These are phyloP conservation scores for Leccinum subtestaceum DNA, from an alignment of 768 basidiomycete genomes.

Conservation along the genomic window DNA sequence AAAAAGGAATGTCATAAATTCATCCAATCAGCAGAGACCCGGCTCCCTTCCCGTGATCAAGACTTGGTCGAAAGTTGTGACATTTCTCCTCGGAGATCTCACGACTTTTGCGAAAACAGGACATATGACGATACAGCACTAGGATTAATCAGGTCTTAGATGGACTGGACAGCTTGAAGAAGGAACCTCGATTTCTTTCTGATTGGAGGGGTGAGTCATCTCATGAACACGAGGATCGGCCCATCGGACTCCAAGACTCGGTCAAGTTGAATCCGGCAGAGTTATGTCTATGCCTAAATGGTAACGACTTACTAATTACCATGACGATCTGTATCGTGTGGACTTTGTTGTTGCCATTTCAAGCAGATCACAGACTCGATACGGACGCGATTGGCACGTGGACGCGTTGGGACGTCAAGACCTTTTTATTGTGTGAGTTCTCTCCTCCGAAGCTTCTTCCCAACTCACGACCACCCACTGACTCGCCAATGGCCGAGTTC, in stretches of 20 bases:
- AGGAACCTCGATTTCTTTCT: neutral
- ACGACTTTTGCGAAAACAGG: neutral
- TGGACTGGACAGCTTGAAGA: neutral
- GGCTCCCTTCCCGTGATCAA: neutral
- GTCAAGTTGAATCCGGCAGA: neutral
- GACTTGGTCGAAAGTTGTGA: neutral
- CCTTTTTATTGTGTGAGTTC: neutral
- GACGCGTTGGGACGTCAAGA: neutral
- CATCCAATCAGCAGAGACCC: too few relatives aligned
- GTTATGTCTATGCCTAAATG: neutral
- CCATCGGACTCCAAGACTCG: neutral
- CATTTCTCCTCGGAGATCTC: neutral
- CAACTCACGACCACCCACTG: neutral
- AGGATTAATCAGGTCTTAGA: too few relatives aligned
- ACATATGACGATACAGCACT: neutral
- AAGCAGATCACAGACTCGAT: neutral
- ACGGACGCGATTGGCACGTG: neutral
- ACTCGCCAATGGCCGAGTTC: constrained; percentile 26
- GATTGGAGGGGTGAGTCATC: neutral
- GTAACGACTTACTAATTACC: neutral
- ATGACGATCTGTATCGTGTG: neutral
- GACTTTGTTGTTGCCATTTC: neutral
- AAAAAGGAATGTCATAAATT: neutral
- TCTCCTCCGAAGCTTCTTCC: neutral
- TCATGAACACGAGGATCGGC: neutral